Evolutionary conservation across 2,329 filamentous ascomycete genomes (phyloP).

Genomic region (Fragosphaeria purpurea): DNA sequence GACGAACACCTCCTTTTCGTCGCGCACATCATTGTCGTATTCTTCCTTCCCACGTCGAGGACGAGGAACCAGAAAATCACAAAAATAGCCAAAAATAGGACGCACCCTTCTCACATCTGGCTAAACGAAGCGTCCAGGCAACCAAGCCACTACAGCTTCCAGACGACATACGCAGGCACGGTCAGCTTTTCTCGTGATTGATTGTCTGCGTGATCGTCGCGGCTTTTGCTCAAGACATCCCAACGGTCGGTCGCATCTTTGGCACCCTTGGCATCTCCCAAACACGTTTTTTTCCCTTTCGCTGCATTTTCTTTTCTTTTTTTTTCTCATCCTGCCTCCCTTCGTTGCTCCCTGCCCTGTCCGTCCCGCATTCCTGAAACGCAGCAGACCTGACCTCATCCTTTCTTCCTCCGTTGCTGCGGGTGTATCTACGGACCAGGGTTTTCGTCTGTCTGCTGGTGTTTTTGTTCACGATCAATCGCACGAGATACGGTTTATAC

Average conservation of each 20-base stretch:
- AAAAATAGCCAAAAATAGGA: not conserved
- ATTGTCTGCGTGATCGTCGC: slow-evolving; percentile 5
- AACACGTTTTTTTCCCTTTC: not conserved
- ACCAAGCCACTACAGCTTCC: not conserved
- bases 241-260: slow-evolving; percentile 1
- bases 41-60: not conserved
- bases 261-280: not conserved
- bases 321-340: not conserved
- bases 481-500: too few relatives aligned
- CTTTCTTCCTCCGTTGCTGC: too few relatives aligned
- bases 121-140: not conserved
- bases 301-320: not conserved
- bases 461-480: too few relatives aligned
- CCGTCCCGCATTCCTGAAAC: slow-evolving; percentile 9
- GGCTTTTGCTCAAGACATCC: slow-evolving; percentile 1
- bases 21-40: not conserved
- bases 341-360: not conserved
- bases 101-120: too few relatives aligned
- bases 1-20: too few relatives aligned
- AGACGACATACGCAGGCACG: not conserved
- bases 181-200: slow-evolving; percentile 3
- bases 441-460: not conserved
- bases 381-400: too few relatives aligned
- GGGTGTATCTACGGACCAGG: not conserved
- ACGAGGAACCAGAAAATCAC: not conserved